These are phyloP conservation scores for Mycena vitilis DNA, from an alignment of 768 basidiomycete species.

Conservation along the genomic window DNA sequence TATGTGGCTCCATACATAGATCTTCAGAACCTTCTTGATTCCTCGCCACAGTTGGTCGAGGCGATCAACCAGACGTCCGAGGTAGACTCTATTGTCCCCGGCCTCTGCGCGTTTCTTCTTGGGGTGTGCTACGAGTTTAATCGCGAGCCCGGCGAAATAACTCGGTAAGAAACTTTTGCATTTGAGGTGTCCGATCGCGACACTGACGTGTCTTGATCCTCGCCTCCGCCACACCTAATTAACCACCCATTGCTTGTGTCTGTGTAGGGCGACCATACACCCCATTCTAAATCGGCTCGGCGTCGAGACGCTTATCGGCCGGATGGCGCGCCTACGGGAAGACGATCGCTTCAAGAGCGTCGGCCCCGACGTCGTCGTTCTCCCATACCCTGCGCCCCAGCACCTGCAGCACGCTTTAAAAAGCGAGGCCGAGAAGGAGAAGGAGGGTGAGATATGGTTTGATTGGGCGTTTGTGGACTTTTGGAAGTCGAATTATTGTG, in stretches of 20 bases:
- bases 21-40: background rate
- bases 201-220: conserved; percentile 4
- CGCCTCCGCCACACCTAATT: conserved; percentile 15
- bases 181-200: conserved; percentile 6
- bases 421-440: conserved; percentile 48
- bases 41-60: conserved; percentile 79
- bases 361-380: conserved; percentile 85
- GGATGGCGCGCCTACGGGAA: conserved; percentile 89
- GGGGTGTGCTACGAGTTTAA: conserved; percentile 98
- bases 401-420: conserved; percentile 46
- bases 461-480: conserved; percentile 99
- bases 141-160: conserved; percentile 94
- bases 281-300: conserved; percentile 93
- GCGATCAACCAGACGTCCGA: conserved; percentile 93
- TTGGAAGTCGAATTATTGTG: conserved; percentile 98
- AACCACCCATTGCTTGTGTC: conserved; percentile 13
- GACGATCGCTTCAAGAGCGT: conserved; percentile 94
- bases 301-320: conserved; percentile 87
- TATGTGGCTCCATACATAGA: conserved; percentile 54
- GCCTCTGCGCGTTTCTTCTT: conserved; percentile 90
- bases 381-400: conserved; percentile 59
- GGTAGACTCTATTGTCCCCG: conserved; percentile 87
- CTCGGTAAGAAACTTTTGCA: conserved; percentile 65
- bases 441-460: conserved; percentile 94
- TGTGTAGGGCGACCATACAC: conserved; percentile 79